These are phyloP conservation scores for Hebeloma cylindrosporum DNA, from an alignment of 768 basidiomycete species.

Conservation along the genomic window DNA sequence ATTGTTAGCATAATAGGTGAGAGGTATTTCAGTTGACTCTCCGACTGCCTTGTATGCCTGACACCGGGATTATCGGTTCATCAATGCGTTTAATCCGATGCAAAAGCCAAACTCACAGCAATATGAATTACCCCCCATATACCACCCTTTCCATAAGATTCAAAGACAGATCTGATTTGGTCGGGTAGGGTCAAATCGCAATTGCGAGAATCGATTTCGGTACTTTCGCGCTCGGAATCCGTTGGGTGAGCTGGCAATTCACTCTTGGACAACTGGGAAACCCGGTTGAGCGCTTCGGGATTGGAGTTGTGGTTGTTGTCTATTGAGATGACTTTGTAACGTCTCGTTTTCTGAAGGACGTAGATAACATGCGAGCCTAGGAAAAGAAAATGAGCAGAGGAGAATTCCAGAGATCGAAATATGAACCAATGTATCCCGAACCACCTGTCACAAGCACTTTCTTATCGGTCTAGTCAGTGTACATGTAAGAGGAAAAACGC, in stretches of 20 bases:
- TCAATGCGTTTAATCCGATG: neutral
- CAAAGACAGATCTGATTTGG: slow-evolving; percentile 77
- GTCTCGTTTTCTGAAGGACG: slow-evolving; percentile 77
- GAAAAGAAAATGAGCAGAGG: slow-evolving; percentile 16
- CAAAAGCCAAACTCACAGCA: slow-evolving; percentile 65
- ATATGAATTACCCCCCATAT: slow-evolving; percentile 98
- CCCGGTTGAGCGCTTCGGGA: slow-evolving; percentile 69
- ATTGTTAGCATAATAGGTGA: slow-evolving; percentile 94
- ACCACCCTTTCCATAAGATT: slow-evolving; percentile 81
- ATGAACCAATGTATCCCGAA: slow-evolving; percentile 85
- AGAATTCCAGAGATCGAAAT: slow-evolving; percentile 4
- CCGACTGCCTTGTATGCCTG: slow-evolving; percentile 98
- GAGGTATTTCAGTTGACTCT: slow-evolving; percentile 89
- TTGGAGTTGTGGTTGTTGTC: slow-evolving; percentile 96
- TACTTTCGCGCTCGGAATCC: slow-evolving; percentile 66
- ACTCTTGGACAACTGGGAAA: slow-evolving; percentile 75
- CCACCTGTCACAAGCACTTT: slow-evolving; percentile 59
- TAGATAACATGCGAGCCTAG: slow-evolving; percentile 94
- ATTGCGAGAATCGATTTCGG: slow-evolving; percentile 64
- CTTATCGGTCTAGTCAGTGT: slow-evolving; percentile 30
- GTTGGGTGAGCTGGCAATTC: slow-evolving; percentile 68
- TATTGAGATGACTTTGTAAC: slow-evolving; percentile 90
- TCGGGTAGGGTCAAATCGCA: slow-evolving; percentile 76
- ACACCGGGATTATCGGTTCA: slow-evolving; percentile 4
- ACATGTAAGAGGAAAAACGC: slow-evolving; percentile 10